phyloP scores from a whole-genome alignment of 2,329 filamentous ascomycete genomes.

The Xylariaceae sp. region DNA sequence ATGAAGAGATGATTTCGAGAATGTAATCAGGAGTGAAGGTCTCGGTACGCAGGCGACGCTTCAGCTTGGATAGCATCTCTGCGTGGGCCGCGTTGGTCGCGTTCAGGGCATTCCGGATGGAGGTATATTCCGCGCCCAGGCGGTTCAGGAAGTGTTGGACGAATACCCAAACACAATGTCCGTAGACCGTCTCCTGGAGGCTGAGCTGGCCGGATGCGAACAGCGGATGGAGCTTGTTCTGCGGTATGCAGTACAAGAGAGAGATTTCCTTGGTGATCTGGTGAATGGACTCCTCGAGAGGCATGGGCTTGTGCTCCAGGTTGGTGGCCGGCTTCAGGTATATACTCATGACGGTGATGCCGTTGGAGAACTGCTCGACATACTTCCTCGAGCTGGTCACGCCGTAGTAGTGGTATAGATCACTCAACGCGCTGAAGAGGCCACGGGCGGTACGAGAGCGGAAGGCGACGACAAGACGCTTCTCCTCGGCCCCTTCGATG shows the following conservation, averaged over 20 bases:
- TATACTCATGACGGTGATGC: constrained; percentile 92
- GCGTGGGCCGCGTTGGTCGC: constrained; percentile 75
- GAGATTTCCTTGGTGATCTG: constrained; percentile 99
- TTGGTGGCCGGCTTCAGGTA: constrained; percentile 73
- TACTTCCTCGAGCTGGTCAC: constrained; percentile 96
- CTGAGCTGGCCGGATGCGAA: constrained; percentile 84
- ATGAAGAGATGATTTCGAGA: constrained; percentile 88
- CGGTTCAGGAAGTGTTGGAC: constrained; percentile 97
- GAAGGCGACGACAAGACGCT: constrained; percentile 91
- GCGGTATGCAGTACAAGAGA: constrained; percentile 92
- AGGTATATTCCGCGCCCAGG: constrained; percentile 84
- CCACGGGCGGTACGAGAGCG: constrained; percentile 87
- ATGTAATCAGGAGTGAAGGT: constrained; percentile 99
- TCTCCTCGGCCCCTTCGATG: constrained; percentile 84
- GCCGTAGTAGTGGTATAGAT: constrained; percentile 98
- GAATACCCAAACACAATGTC: constrained; percentile 96
- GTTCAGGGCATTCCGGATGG: constrained; percentile 75
- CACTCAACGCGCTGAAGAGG: constrained; percentile 89
- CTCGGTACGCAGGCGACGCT: constrained; percentile 89
- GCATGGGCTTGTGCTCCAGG: constrained; percentile 56
- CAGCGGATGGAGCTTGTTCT: constrained; percentile 89
- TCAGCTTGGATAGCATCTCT: constrained; percentile 85
- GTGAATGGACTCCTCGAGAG: constrained; percentile 90
- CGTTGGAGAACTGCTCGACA: constrained; percentile 97
- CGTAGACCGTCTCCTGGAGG: constrained; percentile 94